phyloP scores from a whole-genome alignment of 75 land plant genomes.

The Picea sitchensis region DNA sequence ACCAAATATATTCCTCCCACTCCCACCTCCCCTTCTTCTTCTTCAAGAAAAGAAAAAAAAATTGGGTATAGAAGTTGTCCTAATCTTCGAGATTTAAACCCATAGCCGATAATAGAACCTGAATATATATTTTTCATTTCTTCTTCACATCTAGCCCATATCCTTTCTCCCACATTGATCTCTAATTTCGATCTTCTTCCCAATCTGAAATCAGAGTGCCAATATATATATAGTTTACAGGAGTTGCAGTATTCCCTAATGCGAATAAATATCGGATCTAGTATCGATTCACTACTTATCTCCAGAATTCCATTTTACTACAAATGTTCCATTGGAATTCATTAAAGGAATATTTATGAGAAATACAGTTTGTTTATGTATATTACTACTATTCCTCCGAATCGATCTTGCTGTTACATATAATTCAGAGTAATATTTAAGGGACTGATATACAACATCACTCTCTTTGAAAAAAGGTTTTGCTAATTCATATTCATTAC shows the following conservation, averaged over 20 bases:
- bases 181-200: constrained; percentile 3
- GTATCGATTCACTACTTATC: not conserved
- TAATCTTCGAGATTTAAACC: not conserved
- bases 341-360: not conserved
- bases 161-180: not conserved
- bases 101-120: not conserved
- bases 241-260: not conserved
- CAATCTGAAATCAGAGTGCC: not conserved
- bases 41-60: not conserved
- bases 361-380: not conserved
- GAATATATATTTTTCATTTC: not conserved
- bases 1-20: not conserved
- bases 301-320: not conserved
- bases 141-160: not conserved
- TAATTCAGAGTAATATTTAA: not conserved
- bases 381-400: not conserved
- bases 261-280: not conserved
- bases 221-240: not conserved
- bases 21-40: not conserved
- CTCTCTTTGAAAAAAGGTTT: not conserved
- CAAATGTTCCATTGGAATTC: not conserved
- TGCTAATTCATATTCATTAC: not conserved
- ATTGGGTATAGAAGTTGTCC: not conserved
- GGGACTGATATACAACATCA: not conserved
- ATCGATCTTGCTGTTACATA: not conserved